Percentiles rank a stretch among this genome's conserved stretches.
Evolutionary conservation across 768 basidiomycete species (phyloP).

Genomic region (Strobilomyces dryophilus): DNA sequence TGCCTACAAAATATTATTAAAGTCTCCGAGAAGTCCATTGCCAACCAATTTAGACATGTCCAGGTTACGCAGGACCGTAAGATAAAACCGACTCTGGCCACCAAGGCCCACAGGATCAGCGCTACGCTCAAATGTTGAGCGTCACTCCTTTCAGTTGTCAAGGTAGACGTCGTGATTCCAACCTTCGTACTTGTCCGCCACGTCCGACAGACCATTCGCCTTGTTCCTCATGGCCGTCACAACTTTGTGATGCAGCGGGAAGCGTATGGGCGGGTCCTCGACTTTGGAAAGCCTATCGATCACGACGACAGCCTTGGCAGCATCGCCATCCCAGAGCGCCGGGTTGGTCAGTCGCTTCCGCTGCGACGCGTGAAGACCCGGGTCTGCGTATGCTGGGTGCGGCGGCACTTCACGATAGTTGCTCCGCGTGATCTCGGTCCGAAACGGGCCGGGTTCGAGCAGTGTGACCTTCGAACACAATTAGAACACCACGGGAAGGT

Average conservation of each 20-base stretch:
- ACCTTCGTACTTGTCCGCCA: constrained; percentile 11
- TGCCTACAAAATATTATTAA: no score
- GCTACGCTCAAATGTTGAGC: neutral
- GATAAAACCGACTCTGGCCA: neutral
- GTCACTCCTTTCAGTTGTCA: neutral
- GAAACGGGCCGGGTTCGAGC: constrained; percentile 14
- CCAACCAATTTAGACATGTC: no score
- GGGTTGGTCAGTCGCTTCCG: neutral
- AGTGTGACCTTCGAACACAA: constrained; percentile 11
- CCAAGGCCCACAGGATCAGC: no score
- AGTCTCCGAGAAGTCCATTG: no score
- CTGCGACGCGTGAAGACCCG: neutral
- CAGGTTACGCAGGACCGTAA: neutral
- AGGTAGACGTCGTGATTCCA: constrained; percentile 18
- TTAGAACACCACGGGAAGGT: neutral
- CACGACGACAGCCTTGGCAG: constrained; percentile 8
- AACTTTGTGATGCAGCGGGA: constrained; percentile 9
- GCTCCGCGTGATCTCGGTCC: constrained; percentile 7
- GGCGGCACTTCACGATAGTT: neutral
- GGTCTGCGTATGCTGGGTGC: constrained; percentile 21
- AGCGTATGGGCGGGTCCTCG: constrained; percentile 16
- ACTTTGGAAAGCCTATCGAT: constrained; percentile 13
- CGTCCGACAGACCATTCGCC: constrained; percentile 6
- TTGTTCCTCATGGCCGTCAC: constrained; percentile 12
- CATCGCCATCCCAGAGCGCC: constrained; percentile 10